Evolutionary conservation across 2,329 filamentous ascomycete species (phyloP).

Genomic region (Colletotrichum musae): DNA sequence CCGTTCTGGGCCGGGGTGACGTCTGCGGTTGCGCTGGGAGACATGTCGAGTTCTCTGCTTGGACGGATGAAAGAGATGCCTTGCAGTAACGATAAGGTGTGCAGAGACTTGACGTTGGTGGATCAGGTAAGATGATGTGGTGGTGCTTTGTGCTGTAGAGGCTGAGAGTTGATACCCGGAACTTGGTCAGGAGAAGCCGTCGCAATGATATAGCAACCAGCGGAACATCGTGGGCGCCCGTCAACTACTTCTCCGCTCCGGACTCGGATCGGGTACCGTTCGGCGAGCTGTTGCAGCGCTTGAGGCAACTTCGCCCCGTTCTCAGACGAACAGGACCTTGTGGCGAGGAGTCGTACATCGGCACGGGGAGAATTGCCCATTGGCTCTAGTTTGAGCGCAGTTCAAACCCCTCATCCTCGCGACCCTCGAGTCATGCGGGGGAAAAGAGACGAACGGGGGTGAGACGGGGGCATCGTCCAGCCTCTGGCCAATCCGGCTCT

Average conservation of each 20-base stretch:
- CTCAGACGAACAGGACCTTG: background rate
- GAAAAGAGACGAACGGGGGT: background rate
- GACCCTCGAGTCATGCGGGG: background rate
- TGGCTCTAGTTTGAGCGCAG: background rate
- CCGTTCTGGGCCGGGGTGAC: background rate
- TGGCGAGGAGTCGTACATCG: constrained; percentile 4
- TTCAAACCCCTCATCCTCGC: background rate
- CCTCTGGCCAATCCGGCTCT: background rate
- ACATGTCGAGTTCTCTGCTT: constrained; percentile 17
- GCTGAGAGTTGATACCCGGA: background rate
- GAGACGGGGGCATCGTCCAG: background rate
- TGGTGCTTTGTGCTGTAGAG: background rate
- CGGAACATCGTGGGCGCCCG: background rate
- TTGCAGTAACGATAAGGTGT: background rate
- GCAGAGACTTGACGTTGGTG: background rate
- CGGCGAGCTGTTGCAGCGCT: background rate
- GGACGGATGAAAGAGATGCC: background rate
- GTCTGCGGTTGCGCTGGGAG: constrained; percentile 27
- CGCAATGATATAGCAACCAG: constrained; percentile 17
- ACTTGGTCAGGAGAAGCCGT: background rate
- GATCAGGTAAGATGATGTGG: background rate
- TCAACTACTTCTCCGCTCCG: background rate
- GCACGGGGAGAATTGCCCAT: background rate
- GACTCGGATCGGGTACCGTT: background rate
- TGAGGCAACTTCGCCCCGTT: background rate